Evolutionary conservation across 768 basidiomycete species (phyloP).

Genomic region (Agaricus blazei): DNA sequence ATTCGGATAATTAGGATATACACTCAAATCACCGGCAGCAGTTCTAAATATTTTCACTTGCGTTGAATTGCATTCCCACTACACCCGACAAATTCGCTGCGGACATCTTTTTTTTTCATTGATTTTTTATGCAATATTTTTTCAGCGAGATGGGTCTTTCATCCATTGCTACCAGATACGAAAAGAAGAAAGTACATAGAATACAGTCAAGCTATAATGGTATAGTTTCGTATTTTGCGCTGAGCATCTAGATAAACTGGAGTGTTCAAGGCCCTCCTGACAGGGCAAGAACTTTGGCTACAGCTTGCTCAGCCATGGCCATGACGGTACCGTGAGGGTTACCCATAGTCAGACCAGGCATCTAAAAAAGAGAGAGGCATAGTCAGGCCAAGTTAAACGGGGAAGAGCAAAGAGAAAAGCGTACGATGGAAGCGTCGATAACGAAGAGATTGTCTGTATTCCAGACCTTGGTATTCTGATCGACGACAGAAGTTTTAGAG

Average conservation of each 20-base stretch:
- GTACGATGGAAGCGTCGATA: conserved; percentile 29
- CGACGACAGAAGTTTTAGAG: conserved; percentile 36
- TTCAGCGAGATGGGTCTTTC: background rate
- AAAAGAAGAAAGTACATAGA: background rate
- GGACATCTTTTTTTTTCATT: too few relatives aligned
- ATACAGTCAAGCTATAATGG: background rate
- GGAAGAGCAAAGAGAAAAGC: background rate
- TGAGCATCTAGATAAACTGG: too few relatives aligned
- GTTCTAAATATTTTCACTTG: too few relatives aligned
- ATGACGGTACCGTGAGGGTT: conserved; percentile 8
- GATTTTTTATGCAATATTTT: too few relatives aligned
- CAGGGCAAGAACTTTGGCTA: conserved; percentile 3
- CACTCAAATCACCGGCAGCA: too few relatives aligned
- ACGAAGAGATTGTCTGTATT: conserved; percentile 48
- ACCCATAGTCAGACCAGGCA: conserved; percentile 5
- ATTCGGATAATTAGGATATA: too few relatives aligned
- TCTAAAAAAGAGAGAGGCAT: background rate
- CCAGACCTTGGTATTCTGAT: conserved; percentile 50
- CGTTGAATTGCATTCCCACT: too few relatives aligned
- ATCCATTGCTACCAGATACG: too few relatives aligned
- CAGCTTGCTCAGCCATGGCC: conserved; percentile 7
- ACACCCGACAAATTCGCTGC: too few relatives aligned
- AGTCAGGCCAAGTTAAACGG: background rate
- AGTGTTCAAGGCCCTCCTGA: conserved; percentile 1
- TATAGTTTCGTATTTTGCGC: background rate